Base-by-base conservation (phyloP, 2,329 filamentous ascomycete genomes). In the Trichoderma atroviride region DNA sequence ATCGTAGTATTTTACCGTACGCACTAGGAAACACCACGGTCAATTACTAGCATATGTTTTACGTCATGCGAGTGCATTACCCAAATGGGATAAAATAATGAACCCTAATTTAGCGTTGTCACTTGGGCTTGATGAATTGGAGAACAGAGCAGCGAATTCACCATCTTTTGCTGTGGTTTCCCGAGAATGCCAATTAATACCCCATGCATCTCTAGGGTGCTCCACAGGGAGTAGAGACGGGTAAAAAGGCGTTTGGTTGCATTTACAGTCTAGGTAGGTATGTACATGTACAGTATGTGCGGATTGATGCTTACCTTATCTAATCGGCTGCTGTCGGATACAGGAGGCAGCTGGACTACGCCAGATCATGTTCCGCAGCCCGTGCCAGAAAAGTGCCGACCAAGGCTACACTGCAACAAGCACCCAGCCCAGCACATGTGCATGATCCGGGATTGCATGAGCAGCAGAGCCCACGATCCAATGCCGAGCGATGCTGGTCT, bases 31-130 rank as follows among this genome's bases (percentile, higher is more conserved):
- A 13, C 47, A 50, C 22, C 22, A 50, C 22, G 47, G 47, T 50
- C 47, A 43, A 43, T 43, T n/a, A n/a, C 19, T 43, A 43, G 40
- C 40, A 43, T 43, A 43, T 33, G 37, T 55, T 33, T 27, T n/a
- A 63, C n/a, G 19, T 37, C 33, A 16, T 31, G 16, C 47, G 24
- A 24, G 19, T 33, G 10, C 40, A 19, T 47, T 65, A 33, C 62
- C 62, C 24, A 43, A 65, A 56, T 9, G 52, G 62, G 62, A 65
- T 65, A 40, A 43, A 65, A 56, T 31, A 56, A 22, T 56, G 62
- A 65, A 43, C 62, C 37, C 62, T 56, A 65, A 56, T 31, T 65
- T 65, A 56, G 62, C 35, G 52, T 22, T 29, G 16, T 35, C 50
- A 35, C 9, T 56, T 43, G 9, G 40, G 19, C 6, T 56, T 43